phyloP scores from a whole-genome alignment of 1,284 basidiomycete species.

The Phenoliferia sp. region DNA sequence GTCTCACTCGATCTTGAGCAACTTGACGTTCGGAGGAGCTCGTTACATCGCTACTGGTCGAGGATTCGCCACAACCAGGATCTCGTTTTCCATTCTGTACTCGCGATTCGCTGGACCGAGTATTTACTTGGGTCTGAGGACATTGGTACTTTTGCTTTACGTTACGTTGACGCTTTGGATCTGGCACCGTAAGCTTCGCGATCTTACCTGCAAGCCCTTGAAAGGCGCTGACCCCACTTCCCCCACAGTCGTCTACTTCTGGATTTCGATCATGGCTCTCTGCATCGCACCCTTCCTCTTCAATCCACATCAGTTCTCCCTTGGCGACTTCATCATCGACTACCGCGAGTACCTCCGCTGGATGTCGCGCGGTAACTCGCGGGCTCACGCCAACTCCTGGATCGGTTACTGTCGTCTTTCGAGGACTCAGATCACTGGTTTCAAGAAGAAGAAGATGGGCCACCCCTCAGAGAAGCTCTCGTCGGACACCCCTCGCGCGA shows the following conservation, averaged over 20 bases:
- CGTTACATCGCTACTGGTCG: constrained; percentile 98
- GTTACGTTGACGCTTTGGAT: constrained; percentile 85
- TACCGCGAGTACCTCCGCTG: constrained; percentile 93
- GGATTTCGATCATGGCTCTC: constrained; percentile 63
- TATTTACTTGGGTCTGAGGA: constrained; percentile 91
- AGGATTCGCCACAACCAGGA: constrained; percentile 89
- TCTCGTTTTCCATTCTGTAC: constrained; percentile 86
- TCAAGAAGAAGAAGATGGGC: constrained; percentile 92
- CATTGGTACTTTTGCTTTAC: constrained; percentile 81
- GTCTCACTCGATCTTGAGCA: constrained; percentile 89
- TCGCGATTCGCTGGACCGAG: constrained; percentile 94
- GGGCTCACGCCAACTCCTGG: constrained; percentile 95
- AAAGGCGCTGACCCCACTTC: not conserved
- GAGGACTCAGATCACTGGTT: constrained; percentile 91
- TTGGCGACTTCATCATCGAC: constrained; percentile 91
- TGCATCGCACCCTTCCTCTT: constrained; percentile 91
- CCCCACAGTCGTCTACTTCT: constrained; percentile 76
- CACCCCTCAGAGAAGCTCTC: constrained; percentile 92
- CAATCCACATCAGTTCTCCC: constrained; percentile 95
- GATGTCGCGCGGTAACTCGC: constrained; percentile 95
- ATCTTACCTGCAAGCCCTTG: not conserved
- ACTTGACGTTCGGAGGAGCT: constrained; percentile 90
- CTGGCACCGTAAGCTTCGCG: constrained; percentile 50
- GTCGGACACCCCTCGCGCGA: constrained; percentile 79
- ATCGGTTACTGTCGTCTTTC: constrained; percentile 93